Evolutionary conservation across 345 rosid genomes (phyloP), one percentile per base, ranked within the genome.

Genomic region (Acer saccharum): DNA sequence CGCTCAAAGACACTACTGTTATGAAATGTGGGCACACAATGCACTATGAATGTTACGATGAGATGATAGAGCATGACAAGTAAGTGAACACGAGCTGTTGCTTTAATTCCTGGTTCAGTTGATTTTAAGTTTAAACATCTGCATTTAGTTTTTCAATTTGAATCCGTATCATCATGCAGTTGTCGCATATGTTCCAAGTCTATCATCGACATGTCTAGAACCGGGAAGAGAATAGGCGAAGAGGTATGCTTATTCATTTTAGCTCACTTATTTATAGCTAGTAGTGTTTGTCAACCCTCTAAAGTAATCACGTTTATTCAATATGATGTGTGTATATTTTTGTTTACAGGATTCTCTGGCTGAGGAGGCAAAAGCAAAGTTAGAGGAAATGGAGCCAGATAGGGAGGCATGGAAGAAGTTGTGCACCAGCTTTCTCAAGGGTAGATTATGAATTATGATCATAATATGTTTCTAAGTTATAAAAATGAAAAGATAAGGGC

Each of bases 11-110:
- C 74, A 90, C 95, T 43, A 85, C 84, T 0, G 99, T 96, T 20
- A 91, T 96, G 99, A 94, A 89, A 88, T 96, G 98, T 12, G 99
- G 99, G 74, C 99, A 96, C 90, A 96, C 99, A 1, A 96, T 96
- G 97, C 99, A 96, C 64, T 39, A 35, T 25, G 97, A 96, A 78
- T 96, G 99, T 80, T 91, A 77, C 78, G 17, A 43, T 2, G 98
- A 94, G 89, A 96, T 96, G 99, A 74, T 90, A 76, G 87, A 87
- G 75, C 97, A 71, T 21, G 90, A 87, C 84, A 91, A 94, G 99
- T 96, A 83, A 92, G 91, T 63, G 35, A 55, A 64, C 39, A 4
- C 8, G 13, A 25, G 14, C 62, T 54, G 23, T 52, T 71, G 9
- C 23, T 73, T 60, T 29, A 48, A 10, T 17, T 54, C 54, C 29